phyloP scores from a whole-genome alignment of 202 grass and related monocot species.

The Panicum virgatum region DNA sequence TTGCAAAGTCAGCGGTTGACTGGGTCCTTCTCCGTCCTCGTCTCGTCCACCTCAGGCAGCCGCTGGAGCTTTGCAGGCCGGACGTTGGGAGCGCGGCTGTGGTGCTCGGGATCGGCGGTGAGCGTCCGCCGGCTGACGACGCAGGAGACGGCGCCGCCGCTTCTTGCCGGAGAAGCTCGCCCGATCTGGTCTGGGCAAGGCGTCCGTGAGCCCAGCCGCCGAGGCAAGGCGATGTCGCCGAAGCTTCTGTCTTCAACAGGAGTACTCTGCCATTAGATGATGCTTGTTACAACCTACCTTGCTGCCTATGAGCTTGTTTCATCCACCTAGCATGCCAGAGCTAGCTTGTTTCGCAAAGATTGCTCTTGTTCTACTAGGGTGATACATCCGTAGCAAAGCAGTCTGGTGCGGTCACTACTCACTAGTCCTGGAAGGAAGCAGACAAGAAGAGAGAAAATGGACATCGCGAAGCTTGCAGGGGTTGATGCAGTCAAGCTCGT shows the following conservation, averaged over 20 bases:
- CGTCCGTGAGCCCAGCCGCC: no score
- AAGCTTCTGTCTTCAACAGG: not conserved
- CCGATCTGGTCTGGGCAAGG: no score
- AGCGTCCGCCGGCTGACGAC: no score
- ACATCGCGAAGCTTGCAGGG: slow-evolving; percentile 50
- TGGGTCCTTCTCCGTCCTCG: no score
- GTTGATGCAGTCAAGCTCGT: slow-evolving; percentile 58
- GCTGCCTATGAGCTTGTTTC: not conserved
- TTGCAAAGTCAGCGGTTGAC: no score
- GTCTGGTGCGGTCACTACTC: not conserved
- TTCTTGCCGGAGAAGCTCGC: no score
- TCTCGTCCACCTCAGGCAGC: no score
- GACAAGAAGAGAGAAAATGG: slow-evolving; percentile 1
- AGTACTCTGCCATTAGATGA: not conserved
- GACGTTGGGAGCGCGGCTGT: no score
- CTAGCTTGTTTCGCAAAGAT: not conserved
- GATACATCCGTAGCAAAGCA: not conserved
- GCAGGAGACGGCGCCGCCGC: no score
- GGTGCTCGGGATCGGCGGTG: no score
- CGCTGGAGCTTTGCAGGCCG: no score
- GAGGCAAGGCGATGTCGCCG: no score
- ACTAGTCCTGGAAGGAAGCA: not conserved
- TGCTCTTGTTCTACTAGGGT: not conserved
- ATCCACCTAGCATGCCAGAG: not conserved
- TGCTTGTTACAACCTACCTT: not conserved